These are phyloP conservation scores for Sequoiadendron giganteum DNA, from an alignment of 75 land plant species.

Conservation along the genomic window DNA sequence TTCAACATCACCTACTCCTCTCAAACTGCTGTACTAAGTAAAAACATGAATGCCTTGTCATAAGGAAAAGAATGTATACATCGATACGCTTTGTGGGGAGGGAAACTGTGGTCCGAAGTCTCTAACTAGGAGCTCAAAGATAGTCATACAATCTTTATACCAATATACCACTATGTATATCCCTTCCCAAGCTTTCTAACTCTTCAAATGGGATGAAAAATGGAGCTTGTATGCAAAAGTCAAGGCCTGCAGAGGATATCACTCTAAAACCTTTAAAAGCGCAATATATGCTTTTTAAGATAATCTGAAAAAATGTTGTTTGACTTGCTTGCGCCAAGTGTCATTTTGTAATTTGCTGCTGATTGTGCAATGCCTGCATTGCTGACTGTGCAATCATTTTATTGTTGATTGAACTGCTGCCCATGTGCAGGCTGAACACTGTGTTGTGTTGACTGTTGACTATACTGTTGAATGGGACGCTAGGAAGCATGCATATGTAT, in stretches of 20 bases:
- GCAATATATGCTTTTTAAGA: not conserved
- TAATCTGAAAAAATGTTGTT: no score
- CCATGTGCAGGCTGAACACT: not conserved
- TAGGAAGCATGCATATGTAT: no score
- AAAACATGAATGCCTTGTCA: not conserved
- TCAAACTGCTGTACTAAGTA: not conserved
- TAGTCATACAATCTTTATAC: no score
- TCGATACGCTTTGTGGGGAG: not conserved
- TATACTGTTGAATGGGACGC: not conserved
- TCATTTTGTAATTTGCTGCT: not conserved
- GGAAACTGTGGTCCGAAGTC: not conserved
- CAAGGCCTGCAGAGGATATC: not conserved
- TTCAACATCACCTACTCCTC: not conserved
- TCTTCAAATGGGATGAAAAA: not conserved
- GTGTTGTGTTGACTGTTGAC: not conserved
- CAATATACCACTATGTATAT: no score
- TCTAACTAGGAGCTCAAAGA: not conserved
- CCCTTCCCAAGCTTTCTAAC: not conserved
- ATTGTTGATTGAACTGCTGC: no score
- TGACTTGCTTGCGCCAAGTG: not conserved
- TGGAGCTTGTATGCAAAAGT: not conserved
- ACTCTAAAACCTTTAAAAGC: not conserved
- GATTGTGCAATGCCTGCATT: no score
- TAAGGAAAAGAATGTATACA: not conserved
- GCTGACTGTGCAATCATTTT: no score